Evolutionary conservation across 441 rosid species (phyloP), one percentile per base, ranked within the genome.

Genomic region (Metrosideros polymorpha): DNA sequence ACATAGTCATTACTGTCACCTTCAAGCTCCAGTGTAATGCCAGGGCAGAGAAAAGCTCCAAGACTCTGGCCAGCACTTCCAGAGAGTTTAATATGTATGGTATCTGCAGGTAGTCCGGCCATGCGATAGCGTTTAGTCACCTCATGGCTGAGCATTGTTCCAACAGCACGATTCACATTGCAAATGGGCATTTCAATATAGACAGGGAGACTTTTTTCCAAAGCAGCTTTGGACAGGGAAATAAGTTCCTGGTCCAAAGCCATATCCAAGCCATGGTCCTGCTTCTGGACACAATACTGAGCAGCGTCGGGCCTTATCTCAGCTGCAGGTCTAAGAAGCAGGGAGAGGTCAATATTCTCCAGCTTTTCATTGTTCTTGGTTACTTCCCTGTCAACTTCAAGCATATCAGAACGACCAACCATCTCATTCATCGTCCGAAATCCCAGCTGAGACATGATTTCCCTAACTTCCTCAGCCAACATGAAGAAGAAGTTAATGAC

Each of bases 11-110:
- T 98, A 91, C 98, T 92, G 88, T 98, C 99, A 84, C 99, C 99
- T 91, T 97, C 99, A 39, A 98, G 98, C 90, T 97, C 99, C 86
- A 98, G 87, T 83, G 92, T 93, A 77, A 98, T 93, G 59, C 99
- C 99, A n/a, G 98, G 95, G 89, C 98, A 97, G 76, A 98, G 91
- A 89, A 98, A 98, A 92, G 98, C 99, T 85, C 99, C 99, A 83
- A 98, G 90, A 86, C 99, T 96, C 95, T 98, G 99, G 30, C 99
- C 99, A 17, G 99, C 99, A 89, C 99, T 98, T 90, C 99, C 99
- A 10, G 84, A 85, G 87, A 98, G 93, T 92, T 96, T 98, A 87
- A 95, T 90, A 89, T 98, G 99, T 85, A 98, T 94, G 47, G 98
- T 95, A 88, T 94, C 99, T n/a, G 94, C 89, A 30, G 98, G 98